A percentile compares a stretch with the other conserved stretches of the same genome.
phyloP scores from a whole-genome alignment of 805 yeast genomes.

The Candida hungchunana region DNA sequence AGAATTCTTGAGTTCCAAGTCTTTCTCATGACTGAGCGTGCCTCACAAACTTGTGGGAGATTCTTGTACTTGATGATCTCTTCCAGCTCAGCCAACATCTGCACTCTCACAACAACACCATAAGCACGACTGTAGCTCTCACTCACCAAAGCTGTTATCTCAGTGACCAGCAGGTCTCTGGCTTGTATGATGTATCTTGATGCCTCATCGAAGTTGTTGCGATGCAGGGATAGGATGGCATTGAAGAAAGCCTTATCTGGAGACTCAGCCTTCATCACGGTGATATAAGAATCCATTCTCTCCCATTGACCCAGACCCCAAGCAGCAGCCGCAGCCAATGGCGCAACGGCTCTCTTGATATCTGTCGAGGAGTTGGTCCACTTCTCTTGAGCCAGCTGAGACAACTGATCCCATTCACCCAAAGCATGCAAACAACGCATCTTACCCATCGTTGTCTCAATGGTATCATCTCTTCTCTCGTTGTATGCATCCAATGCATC shows the following conservation, averaged over 20 bases:
- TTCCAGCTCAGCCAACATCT: constrained; percentile 94
- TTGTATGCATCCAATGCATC: constrained; percentile 91
- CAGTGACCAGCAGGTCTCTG: constrained; percentile 85
- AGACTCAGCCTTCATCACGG: constrained; percentile 85
- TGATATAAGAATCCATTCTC: constrained; percentile 84
- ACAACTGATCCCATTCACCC: constrained; percentile 97
- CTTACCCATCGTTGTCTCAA: constrained; percentile 93
- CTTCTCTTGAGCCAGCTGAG: constrained; percentile 78
- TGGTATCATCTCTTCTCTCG: constrained; percentile 68
- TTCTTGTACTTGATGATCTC: constrained; percentile 89
- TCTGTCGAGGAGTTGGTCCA: constrained; percentile 78
- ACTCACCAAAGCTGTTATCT: constrained; percentile 88
- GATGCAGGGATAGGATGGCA: constrained; percentile 81
- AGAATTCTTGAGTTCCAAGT: constrained; percentile 92
- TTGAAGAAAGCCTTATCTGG: constrained; percentile 95
- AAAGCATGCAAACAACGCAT: constrained; percentile 97
- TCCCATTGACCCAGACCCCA: constrained; percentile 99
- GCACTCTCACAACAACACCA: constrained; percentile 93
- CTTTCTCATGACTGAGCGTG: constrained; percentile 70
- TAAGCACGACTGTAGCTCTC: constrained; percentile 97
- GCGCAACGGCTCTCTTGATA: constrained; percentile 80
- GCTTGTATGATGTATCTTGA: constrained; percentile 75
- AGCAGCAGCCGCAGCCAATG: constrained; percentile 97
- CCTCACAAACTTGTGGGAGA: constrained; percentile 78
- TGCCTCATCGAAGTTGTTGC: constrained; percentile 82